phyloP scores from a whole-genome alignment of 306 rosid species.

The Mimosa pudica region DNA sequence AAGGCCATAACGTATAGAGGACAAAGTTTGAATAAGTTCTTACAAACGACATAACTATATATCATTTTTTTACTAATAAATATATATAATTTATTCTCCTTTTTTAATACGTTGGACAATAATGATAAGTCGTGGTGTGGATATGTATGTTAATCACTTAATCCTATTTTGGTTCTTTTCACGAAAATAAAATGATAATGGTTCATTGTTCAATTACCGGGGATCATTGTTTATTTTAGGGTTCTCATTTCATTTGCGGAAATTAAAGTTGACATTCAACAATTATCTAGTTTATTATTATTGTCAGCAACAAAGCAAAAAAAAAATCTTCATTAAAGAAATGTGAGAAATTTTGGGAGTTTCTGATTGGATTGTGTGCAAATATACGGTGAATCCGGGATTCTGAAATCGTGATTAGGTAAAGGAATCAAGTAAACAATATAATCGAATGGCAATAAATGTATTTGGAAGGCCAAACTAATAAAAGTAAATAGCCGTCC shows the following conservation, averaged over 20 bases:
- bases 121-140: neutral
- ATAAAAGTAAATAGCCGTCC: neutral
- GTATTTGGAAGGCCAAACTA: neutral
- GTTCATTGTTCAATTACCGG: neutral
- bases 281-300: neutral
- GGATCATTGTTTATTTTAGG: neutral
- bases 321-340: neutral
- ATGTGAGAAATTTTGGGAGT: neutral
- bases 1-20: neutral
- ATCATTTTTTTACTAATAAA: too few species aligned
- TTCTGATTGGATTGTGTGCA: slow-evolving; percentile 1
- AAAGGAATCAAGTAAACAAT: neutral
- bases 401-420: neutral
- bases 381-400: neutral
- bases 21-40: too few species aligned
- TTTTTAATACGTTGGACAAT: neutral
- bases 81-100: neutral
- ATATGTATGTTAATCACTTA: too few species aligned
- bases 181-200: neutral
- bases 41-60: too few species aligned
- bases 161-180: neutral
- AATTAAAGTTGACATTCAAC: neutral
- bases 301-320: neutral
- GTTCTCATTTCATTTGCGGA: neutral
- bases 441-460: neutral